These are phyloP conservation scores for Raphanus sativus DNA, from an alignment of 345 rosid genomes.

Conservation along the genomic window DNA sequence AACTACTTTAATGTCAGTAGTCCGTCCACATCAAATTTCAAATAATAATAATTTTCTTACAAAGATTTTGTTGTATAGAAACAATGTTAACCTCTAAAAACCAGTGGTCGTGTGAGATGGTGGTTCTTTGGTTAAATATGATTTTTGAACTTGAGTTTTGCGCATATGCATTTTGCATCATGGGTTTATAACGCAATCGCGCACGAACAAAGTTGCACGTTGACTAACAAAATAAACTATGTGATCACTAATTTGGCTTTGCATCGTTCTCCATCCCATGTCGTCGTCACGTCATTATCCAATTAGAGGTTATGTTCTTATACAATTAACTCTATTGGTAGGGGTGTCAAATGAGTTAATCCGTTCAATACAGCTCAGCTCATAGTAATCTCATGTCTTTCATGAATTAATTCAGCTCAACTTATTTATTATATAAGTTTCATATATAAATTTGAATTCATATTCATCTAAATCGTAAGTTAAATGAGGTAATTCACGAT, in stretches of 20 bases:
- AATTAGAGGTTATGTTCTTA: constrained; percentile 9
- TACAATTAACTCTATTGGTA: constrained; percentile 1
- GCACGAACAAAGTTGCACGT: constrained; percentile 18
- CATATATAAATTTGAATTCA: no score
- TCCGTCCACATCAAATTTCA: not conserved
- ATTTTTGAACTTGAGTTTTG: not conserved
- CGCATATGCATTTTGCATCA: not conserved
- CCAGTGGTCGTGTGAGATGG: not conserved
- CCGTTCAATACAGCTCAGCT: no score
- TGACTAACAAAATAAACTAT: constrained; percentile 12
- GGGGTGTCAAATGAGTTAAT: no score
- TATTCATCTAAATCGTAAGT: no score
- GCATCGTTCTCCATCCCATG: constrained; percentile 34
- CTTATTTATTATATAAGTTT: no score
- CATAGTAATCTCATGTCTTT: no score
- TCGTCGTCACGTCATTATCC: constrained; percentile 35
- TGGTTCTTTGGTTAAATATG: not conserved
- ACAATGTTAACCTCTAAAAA: not conserved
- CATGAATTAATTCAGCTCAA: no score
- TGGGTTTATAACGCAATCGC: constrained; percentile 9
- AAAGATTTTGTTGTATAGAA: not conserved
- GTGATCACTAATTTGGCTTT: constrained; percentile 20
- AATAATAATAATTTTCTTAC: not conserved
- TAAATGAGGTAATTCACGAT: no score
- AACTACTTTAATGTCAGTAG: not conserved